Percentiles rank a stretch among this genome's conserved stretches.
phyloP scores from a whole-genome alignment of 768 basidiomycete genomes.

The Calocybe gangraenosa region DNA sequence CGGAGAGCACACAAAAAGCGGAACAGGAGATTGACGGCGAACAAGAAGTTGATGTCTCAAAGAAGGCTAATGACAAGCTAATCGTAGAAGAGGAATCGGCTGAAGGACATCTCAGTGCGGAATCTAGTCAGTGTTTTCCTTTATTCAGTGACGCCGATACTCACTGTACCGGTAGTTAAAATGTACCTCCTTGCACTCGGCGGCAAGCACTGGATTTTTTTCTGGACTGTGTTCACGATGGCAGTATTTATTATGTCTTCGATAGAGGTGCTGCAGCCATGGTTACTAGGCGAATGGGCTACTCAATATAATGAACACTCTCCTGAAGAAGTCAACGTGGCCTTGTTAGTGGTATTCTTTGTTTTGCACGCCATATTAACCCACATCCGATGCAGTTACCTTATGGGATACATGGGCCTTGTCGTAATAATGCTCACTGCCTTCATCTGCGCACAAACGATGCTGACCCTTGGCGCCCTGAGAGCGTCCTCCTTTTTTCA shows the following conservation, averaged over 20 bases:
- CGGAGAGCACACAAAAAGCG: conserved; percentile 20
- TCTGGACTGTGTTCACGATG: conserved; percentile 25
- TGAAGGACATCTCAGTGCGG: conserved; percentile 53
- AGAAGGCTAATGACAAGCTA: conserved; percentile 45
- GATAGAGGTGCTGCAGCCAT: conserved; percentile 27
- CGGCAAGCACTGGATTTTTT: conserved; percentile 28
- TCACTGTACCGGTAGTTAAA: conserved; percentile 21
- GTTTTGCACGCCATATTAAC: not conserved
- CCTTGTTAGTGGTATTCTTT: conserved; percentile 26
- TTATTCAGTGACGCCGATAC: conserved; percentile 15
- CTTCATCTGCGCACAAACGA: conserved; percentile 26
- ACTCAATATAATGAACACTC: conserved; percentile 31
- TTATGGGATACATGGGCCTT: conserved; percentile 29
- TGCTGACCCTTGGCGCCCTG: conserved; percentile 41
- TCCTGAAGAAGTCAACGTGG: conserved; percentile 27
- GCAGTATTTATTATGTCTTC: conserved; percentile 18
- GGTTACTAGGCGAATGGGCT: conserved; percentile 42
- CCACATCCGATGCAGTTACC: conserved; percentile 41
- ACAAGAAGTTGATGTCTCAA: conserved; percentile 15
- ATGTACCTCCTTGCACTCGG: conserved; percentile 34
- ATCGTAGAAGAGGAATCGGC: conserved; percentile 60
- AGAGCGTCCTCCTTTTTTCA: conserved; percentile 55
- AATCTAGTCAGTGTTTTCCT: conserved; percentile 24
- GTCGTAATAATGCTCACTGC: conserved; percentile 27
- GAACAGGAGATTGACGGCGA: conserved; percentile 18